Evolutionary conservation across 2,329 filamentous ascomycete genomes (phyloP), one percentile per base, ranked within the genome.

Genomic region (Emydomyces testavorans): DNA sequence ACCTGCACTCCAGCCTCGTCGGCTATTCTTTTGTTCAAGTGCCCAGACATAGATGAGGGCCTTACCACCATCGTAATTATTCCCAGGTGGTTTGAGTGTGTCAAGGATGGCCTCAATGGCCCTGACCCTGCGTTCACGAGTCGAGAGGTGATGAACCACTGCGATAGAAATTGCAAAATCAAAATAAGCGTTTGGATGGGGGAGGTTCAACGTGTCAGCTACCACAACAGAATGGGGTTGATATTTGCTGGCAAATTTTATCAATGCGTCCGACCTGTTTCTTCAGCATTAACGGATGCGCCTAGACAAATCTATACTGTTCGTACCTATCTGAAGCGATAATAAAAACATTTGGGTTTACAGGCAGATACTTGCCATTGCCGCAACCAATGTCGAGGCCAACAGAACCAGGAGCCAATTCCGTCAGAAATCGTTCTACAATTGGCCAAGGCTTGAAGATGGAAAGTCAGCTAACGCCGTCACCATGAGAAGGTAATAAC

Each of bases 111-210:
- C 75, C 40, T 70, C 68, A 15, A 96, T 77, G 23, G 85, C 88
- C 53, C 83, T 79, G 29, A 83, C 70, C 42, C 92, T 77, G 49
- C 92, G 75, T 42, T 73, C 74, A 8, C 73, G 71, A 4, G 89
- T 94, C 11, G 87, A 93, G 45, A 96, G 72, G 69, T 98, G 92
- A 68, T 96, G 92, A 26, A 96, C 73, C 8, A 96, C 92, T 40
- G 92, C 92, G 59, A 98, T 89, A 59, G 83, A 92, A 55, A 96
- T 92, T 49, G 79, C 88, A 63, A 96, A 96, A 66, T 96, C 90
- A 62, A 85, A 84, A 58, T 40, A 34, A 8, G 29, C 45, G 53
- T 62, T 50, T 8, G 78, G 83, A 64, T 94, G 90, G 3, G 92
- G 92, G 16, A 95, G 75, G n/a, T 74, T 73, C 6, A 96, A 74